Conservation (phyloP, 1,139 yeast species). For the Protomyces macrosporus region DNA sequence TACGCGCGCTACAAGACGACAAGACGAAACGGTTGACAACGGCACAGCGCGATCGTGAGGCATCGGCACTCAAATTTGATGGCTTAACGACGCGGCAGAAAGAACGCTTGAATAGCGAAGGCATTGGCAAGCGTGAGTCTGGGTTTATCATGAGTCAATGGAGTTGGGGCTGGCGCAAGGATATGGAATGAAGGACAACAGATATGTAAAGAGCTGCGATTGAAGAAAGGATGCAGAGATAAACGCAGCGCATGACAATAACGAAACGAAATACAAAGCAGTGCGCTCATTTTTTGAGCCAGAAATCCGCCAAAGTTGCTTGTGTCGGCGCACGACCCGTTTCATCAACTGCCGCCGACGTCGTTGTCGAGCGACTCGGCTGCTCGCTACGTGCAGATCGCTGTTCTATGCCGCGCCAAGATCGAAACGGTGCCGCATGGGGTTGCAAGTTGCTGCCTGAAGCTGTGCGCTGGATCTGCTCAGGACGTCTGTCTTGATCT, state of each 20-base stretch:
- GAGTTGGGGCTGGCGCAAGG: constrained; percentile 26
- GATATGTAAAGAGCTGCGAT: too few relatives aligned
- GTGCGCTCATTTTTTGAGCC: neutral
- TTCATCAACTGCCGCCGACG: neutral
- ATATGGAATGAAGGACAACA: neutral
- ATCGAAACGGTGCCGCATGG: too few relatives aligned
- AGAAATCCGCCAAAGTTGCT: neutral
- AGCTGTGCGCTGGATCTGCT: too few relatives aligned
- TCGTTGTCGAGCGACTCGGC: neutral
- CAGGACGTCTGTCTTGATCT: too few relatives aligned
- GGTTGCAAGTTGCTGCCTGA: too few relatives aligned
- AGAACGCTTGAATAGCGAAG: constrained; percentile 17
- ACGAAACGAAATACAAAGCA: neutral
- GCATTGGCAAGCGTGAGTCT: constrained; percentile 16
- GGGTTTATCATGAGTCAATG: constrained; percentile 17
- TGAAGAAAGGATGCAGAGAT: neutral
- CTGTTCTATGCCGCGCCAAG: neutral
- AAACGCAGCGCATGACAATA: neutral
- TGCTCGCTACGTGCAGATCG: neutral
- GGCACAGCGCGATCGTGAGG: constrained; percentile 4
- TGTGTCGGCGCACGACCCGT: neutral
- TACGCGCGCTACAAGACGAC: neutral
- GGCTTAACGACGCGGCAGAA: constrained; percentile 17
- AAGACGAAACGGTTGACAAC: constrained; percentile 11
- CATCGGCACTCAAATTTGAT: constrained; percentile 13